A percentile compares a stretch with the other conserved stretches of the same genome.
Evolutionary conservation across 345 rosid genomes (phyloP).

Genomic region (Euphorbia lathyris): DNA sequence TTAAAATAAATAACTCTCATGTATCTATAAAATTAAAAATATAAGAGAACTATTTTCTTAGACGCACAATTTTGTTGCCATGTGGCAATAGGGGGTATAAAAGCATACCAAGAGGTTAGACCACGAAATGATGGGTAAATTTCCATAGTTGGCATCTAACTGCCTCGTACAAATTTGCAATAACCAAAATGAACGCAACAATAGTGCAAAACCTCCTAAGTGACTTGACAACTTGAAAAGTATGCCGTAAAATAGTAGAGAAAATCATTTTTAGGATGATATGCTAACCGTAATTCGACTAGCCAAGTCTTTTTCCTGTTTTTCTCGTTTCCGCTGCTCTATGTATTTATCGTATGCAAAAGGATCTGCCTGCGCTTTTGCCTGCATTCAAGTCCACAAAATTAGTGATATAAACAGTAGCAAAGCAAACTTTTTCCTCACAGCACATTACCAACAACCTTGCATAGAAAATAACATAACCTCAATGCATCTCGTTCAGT

Average conservation of each 20-base stretch:
- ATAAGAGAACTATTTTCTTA: neutral
- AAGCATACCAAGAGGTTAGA: neutral
- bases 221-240: neutral
- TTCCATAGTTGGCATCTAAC: neutral
- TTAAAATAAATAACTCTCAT: neutral
- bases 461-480: neutral
- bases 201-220: neutral
- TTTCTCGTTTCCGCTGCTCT: constrained; percentile 62
- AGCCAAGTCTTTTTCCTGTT: constrained; percentile 47
- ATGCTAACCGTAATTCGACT: constrained; percentile 74
- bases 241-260: neutral
- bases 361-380: constrained; percentile 61
- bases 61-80: neutral
- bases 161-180: neutral
- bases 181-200: neutral
- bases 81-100: neutral
- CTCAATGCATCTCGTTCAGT: neutral
- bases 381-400: constrained; percentile 43
- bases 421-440: neutral
- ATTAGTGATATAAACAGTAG: constrained; percentile 2
- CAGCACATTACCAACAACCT: neutral
- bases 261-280: neutral
- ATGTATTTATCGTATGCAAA: constrained; percentile 57
- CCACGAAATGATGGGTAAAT: neutral
- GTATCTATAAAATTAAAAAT: neutral